These are phyloP conservation scores for Pseudogymnoascus sp. DNA, from an alignment of 2,329 filamentous ascomycete species.

Conservation along the genomic window DNA sequence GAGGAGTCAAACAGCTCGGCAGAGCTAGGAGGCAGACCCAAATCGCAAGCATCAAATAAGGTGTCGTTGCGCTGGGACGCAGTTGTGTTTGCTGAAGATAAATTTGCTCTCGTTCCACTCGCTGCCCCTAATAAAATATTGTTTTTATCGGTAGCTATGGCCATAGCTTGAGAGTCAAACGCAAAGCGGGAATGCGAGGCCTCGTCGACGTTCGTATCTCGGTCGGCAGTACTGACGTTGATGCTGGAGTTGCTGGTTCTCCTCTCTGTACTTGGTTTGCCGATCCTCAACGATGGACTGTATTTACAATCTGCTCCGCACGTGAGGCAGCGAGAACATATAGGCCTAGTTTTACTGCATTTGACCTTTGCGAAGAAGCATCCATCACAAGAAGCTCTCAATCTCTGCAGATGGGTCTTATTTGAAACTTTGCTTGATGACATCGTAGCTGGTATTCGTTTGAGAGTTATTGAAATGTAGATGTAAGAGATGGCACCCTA, in stretches of 20 bases:
- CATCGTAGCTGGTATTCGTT: conserved; percentile 12
- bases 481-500: not conserved
- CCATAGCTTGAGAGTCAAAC: conserved; percentile 5
- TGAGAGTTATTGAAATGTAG: not conserved
- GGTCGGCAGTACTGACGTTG: conserved; percentile 10
- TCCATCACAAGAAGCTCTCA: conserved; percentile 45
- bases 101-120: not conserved
- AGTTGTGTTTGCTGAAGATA: conserved; percentile 2
- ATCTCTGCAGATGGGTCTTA: conserved; percentile 35
- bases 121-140: not conserved
- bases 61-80: not conserved
- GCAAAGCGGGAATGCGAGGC: not conserved
- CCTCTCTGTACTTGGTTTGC: conserved; percentile 39
- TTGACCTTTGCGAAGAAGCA: conserved; percentile 51
- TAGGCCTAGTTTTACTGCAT: conserved; percentile 46
- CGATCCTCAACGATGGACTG: conserved; percentile 44
- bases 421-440: conserved; percentile 13
- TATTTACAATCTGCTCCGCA: conserved; percentile 45
- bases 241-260: conserved; percentile 14
- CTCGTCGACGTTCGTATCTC: conserved; percentile 3
- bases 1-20: conserved; percentile 16
- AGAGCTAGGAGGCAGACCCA: not conserved
- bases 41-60: not conserved
- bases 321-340: conserved; percentile 44
- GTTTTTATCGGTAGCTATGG: conserved; percentile 6